Base-by-base conservation (phyloP, 805 yeast species). In the Metschnikowia kunwiensis region DNA sequence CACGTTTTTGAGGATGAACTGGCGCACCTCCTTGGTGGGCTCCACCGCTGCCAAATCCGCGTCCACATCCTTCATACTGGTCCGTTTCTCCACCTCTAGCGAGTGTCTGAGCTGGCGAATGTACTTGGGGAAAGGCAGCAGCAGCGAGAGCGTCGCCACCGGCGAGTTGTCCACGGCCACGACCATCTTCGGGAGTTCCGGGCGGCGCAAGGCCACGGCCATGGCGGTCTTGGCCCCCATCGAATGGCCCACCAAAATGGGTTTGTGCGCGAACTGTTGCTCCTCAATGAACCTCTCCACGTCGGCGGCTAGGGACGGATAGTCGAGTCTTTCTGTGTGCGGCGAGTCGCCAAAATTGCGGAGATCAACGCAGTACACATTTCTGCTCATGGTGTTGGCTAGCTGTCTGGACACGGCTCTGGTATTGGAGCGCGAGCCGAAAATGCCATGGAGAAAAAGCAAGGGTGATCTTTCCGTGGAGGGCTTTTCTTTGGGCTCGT, bases 171-270 rank as follows among this genome's bases (percentile, higher is more conserved):
- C 98, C 5, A 93, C 95, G 5, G 87, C 66, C 4, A 89, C 75
- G 30, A 88, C 51, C 62, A 79, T 69, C 10, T 75, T 67, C 5
- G 80, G 78, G 8, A 80, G 48, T 1, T 75, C 73, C 0, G 89
- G 91, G 15, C 74, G 67, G 33, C 87, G 67, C 40, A 93, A 63
- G 0, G 86, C 81, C 5, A 84, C 67, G 0, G 93, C 88, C 97
- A 91, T 89, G 5, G 82, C 96, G 0, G 91, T 75, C 53, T 91
- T 89, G 4, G 95, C 98, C 5, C 98, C 98, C 93, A 86, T 82
- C 0, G 91, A 82, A 55, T 84, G 93, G 0, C 94, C 94, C 12
- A 84, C 63, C 13, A 84, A 41, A n/a, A 84, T 75, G 0, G 86
- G 82, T 33, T 73, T 70, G 13, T 42, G 27, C 9, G 55, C 47